Evolutionary conservation across 495 filamentous ascomycete species (phyloP).

Genomic region (Rhypophila decipiens): DNA sequence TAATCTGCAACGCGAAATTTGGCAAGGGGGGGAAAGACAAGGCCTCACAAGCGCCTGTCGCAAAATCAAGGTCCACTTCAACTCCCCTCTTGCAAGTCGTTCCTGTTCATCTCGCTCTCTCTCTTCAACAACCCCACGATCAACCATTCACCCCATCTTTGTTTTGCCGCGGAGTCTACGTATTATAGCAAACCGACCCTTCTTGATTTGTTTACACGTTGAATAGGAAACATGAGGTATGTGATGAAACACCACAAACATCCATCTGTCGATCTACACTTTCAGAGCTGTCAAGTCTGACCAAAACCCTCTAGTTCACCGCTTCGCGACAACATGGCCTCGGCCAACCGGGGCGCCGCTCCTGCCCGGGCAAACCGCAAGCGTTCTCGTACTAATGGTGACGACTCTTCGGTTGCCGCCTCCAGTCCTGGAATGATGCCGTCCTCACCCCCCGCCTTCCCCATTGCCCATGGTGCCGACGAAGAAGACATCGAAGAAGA

Average conservation of each 20-base stretch:
- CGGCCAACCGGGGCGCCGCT: constrained; percentile 72
- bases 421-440: constrained; percentile 41
- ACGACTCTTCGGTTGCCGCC: constrained; percentile 63
- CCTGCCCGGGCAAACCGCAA: constrained; percentile 60
- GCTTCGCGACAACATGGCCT: constrained; percentile 73
- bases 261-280: neutral
- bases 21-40: constrained; percentile 3
- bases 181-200: no score
- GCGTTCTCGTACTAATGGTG: constrained; percentile 72
- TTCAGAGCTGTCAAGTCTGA: neutral
- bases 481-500: constrained; percentile 56
- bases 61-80: constrained; percentile 9
- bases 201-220: no score
- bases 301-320: constrained; percentile 54
- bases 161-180: no score
- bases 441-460: constrained; percentile 46
- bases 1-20: constrained; percentile 20
- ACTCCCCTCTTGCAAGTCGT: constrained; percentile 6
- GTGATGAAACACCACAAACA: neutral
- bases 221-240: constrained; percentile 33
- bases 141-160: neutral
- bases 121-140: constrained; percentile 4
- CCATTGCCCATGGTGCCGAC: constrained; percentile 49
- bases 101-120: neutral
- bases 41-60: neutral